These are phyloP conservation scores for Clavariopsis aquatica DNA, from an alignment of 495 filamentous ascomycete genomes.

Conservation along the genomic window DNA sequence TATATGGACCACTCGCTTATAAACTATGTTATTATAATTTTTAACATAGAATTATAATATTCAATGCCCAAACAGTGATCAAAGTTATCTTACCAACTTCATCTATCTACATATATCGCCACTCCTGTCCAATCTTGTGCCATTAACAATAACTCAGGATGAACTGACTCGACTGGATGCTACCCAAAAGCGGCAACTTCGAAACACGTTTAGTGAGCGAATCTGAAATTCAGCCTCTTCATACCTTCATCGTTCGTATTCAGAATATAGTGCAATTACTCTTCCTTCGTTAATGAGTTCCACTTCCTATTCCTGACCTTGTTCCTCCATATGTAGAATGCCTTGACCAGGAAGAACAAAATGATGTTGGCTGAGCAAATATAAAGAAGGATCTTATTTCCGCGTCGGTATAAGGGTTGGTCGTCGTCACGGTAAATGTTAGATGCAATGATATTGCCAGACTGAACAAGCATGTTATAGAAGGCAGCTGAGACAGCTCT, in stretches of 20 bases:
- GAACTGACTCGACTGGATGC: too few species aligned
- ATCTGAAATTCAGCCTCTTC: conserved; percentile 31
- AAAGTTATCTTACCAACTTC: too few species aligned
- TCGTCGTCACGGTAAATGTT: conserved; percentile 61
- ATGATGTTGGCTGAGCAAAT: conserved; percentile 51
- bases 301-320: conserved; percentile 34
- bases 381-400: conserved; percentile 53
- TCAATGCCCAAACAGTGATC: too few species aligned
- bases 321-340: conserved; percentile 51
- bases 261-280: conserved; percentile 18
- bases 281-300: conserved; percentile 16
- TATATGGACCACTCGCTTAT: too few species aligned
- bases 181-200: too few species aligned
- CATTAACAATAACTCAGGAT: too few species aligned
- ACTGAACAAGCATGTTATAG: conserved; percentile 53
- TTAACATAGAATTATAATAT: too few species aligned
- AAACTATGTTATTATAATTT: too few species aligned
- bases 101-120: too few species aligned
- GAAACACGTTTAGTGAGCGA: conserved; percentile 32
- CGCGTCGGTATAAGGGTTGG: conserved; percentile 45
- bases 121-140: too few species aligned
- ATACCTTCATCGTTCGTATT: conserved; percentile 30
- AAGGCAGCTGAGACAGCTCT: conserved; percentile 61
- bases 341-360: conserved; percentile 47
- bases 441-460: conserved; percentile 53